Percentiles rank a stretch among this genome's conserved stretches.
Conservation (phyloP, 2,329 filamentous ascomycete genomes). For the Gyromitra esculenta region DNA sequence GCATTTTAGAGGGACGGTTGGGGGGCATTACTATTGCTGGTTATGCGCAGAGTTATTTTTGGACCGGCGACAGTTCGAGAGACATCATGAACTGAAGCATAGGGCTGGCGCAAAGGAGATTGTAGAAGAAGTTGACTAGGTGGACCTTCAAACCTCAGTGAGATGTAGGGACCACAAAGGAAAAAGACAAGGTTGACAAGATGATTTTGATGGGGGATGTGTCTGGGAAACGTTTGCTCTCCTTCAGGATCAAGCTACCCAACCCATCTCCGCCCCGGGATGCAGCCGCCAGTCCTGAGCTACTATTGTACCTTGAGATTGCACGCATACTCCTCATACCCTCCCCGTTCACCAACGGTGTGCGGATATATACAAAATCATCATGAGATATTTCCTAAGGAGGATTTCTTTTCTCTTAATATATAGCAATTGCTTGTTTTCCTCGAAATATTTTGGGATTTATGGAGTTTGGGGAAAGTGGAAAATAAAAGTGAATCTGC, state of each 20-base stretch:
- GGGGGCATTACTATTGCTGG: slow-evolving; percentile 43
- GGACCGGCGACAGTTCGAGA: slow-evolving; percentile 32
- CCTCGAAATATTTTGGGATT: not conserved
- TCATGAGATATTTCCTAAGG: not conserved
- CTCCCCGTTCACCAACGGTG: not conserved
- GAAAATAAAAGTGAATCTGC: not conserved
- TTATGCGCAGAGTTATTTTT: slow-evolving; percentile 45
- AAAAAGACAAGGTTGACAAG: not conserved
- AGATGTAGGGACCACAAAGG: not conserved
- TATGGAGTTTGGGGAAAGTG: not conserved
- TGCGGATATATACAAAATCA: not conserved
- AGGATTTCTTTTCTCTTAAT: not conserved
- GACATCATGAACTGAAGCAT: slow-evolving; percentile 42
- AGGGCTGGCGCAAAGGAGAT: slow-evolving; percentile 11
- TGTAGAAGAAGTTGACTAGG: slow-evolving; percentile 39
- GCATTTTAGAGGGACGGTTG: slow-evolving; percentile 32
- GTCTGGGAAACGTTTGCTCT: not conserved
- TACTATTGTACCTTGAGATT: not conserved
- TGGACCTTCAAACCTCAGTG: not conserved
- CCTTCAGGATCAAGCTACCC: not conserved
- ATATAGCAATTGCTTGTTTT: not conserved
- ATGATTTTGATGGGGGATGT: not conserved
- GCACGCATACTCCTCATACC: not conserved
- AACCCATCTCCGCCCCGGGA: not conserved
- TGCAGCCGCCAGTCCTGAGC: not conserved